These are phyloP conservation scores for Petasospora rhodanensis DNA, from an alignment of 1,139 yeast genomes.

Conservation along the genomic window DNA sequence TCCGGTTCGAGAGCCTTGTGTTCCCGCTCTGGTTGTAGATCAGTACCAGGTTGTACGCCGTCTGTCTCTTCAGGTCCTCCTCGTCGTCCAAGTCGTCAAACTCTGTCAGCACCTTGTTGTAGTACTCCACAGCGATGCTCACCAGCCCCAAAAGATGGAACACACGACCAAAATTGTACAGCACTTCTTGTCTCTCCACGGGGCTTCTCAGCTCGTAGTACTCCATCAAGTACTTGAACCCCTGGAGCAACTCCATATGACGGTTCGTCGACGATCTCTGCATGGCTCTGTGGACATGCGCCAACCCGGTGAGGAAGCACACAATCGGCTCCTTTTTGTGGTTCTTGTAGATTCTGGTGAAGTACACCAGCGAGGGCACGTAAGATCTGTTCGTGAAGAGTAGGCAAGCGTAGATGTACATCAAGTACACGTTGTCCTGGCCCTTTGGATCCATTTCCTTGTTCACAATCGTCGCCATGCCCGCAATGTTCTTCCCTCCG, in stretches of 20 bases:
- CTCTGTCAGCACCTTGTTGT: conserved; percentile 53
- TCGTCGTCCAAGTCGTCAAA: conserved; percentile 28
- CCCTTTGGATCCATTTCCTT: conserved; percentile 39
- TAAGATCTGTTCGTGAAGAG: conserved; percentile 82
- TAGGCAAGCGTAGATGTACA: conserved; percentile 74
- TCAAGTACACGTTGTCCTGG: conserved; percentile 63
- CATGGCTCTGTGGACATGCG: conserved; percentile 88
- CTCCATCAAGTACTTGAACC: conserved; percentile 70
- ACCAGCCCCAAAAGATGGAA: conserved; percentile 80
- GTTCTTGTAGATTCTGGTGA: conserved; percentile 56
- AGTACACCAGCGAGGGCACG: conserved; percentile 69
- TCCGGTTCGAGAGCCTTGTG: conserved; percentile 50
- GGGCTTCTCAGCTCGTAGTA: conserved; percentile 51
- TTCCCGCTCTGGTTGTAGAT: conserved; percentile 79
- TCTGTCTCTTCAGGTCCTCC: conserved; percentile 59
- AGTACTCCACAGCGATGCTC: conserved; percentile 66
- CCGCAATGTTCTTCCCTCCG: conserved; percentile 53
- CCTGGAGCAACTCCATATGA: conserved; percentile 84
- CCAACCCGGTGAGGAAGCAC: conserved; percentile 67
- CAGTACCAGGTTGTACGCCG: conserved; percentile 79
- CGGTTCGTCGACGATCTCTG: conserved; percentile 84
- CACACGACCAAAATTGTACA: conserved; percentile 78
- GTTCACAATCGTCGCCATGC: conserved; percentile 70
- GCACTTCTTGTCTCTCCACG: conserved; percentile 67
- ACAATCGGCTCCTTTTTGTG: conserved; percentile 76